A percentile compares a stretch with the other conserved stretches of the same genome.
Evolutionary conservation across 2,329 filamentous ascomycete species (phyloP).

Genomic region (Alternaria metachromatica): DNA sequence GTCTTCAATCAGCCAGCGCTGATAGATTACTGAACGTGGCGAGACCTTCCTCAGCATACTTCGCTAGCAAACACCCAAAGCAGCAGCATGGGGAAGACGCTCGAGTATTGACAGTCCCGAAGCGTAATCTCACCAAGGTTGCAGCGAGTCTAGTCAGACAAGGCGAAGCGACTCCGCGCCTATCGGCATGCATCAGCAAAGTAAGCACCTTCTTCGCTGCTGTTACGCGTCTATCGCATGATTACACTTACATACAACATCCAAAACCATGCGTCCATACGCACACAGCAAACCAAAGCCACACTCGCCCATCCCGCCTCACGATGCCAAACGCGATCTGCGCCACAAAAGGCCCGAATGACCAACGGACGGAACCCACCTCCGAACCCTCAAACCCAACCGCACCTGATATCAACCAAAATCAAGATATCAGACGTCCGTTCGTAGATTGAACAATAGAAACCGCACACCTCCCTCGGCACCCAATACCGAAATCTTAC

Average conservation of each 20-base stretch:
- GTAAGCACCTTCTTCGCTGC: not conserved
- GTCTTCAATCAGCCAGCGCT: not conserved
- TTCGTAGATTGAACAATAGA: not conserved
- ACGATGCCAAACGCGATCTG: not conserved
- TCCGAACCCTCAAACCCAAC: not conserved
- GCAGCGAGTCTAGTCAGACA: not conserved
- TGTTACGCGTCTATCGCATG: not conserved
- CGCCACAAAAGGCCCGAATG: not conserved
- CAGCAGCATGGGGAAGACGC: not conserved
- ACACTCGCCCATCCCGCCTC: not conserved
- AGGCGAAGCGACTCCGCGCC: not conserved
- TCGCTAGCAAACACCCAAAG: not conserved
- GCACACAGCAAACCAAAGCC: not conserved
- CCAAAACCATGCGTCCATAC: not conserved
- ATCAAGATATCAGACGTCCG: not conserved
- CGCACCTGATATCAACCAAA: not conserved
- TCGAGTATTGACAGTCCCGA: not conserved
- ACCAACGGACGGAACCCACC: not conserved
- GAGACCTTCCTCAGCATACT: not conserved
- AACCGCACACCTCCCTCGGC: not conserved
- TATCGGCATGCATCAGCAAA: not conserved
- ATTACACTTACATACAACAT: not conserved
- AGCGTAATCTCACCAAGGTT: not conserved
- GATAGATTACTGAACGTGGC: not conserved
- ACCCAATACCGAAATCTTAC: not conserved